These are phyloP conservation scores for Ophiostoma fasciatum DNA, from an alignment of 2,329 filamentous ascomycete genomes.

Conservation along the genomic window DNA sequence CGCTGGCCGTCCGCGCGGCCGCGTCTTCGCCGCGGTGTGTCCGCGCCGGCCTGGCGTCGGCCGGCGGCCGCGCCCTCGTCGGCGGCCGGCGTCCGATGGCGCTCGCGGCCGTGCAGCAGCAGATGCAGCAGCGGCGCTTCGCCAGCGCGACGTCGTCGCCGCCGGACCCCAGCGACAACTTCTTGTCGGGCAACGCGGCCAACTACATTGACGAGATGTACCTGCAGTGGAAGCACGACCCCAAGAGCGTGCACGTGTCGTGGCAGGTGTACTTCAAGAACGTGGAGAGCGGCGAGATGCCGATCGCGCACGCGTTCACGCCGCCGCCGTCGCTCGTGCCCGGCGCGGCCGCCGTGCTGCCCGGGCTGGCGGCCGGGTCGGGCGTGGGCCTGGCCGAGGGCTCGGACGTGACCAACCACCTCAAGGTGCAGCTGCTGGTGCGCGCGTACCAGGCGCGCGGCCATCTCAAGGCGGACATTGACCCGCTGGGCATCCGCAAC, in stretches of 20 bases:
- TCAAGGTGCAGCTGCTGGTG: constrained; percentile 95
- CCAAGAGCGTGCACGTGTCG: constrained; percentile 86
- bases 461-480: constrained; percentile 96
- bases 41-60: constrained; percentile 1
- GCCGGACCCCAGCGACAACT: constrained; percentile 81
- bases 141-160: constrained; percentile 38
- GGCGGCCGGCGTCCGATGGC: constrained; percentile 35
- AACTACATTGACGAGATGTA: constrained; percentile 99
- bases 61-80: constrained; percentile 17
- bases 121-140: constrained; percentile 28
- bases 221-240: constrained; percentile 89
- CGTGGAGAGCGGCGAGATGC: constrained; percentile 97
- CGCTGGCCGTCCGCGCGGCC: constrained; percentile 5
- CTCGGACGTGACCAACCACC: constrained; percentile 81
- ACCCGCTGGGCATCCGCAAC: constrained; percentile 85
- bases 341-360: constrained; percentile 62
- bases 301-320: constrained; percentile 91
- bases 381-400: constrained; percentile 52
- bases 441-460: constrained; percentile 96
- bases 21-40: constrained; percentile 5
- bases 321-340: constrained; percentile 87
- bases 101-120: constrained; percentile 26
- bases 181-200: constrained; percentile 90
- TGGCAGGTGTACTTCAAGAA: constrained; percentile 99
- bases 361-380: constrained; percentile 48